Conservation (phyloP, 2,329 filamentous ascomycete genomes). For the Orbilia brochopaga region DNA sequence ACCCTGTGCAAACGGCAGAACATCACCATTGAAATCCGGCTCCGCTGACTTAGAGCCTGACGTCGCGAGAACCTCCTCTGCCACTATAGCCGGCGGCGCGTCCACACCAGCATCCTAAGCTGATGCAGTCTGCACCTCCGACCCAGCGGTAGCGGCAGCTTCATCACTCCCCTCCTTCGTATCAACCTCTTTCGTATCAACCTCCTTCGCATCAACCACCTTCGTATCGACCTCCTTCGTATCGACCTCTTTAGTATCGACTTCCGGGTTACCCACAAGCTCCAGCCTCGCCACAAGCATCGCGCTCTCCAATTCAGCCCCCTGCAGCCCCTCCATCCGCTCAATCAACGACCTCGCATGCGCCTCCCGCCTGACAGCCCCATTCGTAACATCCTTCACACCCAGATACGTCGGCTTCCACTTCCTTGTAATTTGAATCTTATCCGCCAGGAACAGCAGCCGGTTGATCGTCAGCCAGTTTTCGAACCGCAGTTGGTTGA, state of each 20-base stretch:
- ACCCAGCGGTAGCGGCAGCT: too few species aligned
- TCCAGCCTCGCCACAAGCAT: not conserved
- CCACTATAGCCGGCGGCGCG: too few species aligned
- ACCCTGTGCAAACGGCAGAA: too few species aligned
- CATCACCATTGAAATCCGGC: too few species aligned
- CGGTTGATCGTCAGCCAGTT: slow-evolving; percentile 63
- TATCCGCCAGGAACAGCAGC: slow-evolving; percentile 58
- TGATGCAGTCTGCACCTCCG: too few species aligned
- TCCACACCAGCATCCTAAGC: too few species aligned
- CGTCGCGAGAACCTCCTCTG: too few species aligned
- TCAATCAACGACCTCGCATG: slow-evolving; percentile 1
- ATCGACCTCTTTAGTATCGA: too few species aligned
- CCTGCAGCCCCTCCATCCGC: slow-evolving; percentile 15
- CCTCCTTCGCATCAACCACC: not conserved
- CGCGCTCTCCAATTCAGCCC: slow-evolving; percentile 19
- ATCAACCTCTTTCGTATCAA: not conserved
- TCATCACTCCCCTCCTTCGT: too few species aligned
- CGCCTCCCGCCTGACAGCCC: slow-evolving; percentile 11
- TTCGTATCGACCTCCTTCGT: too few species aligned
- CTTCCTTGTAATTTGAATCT: not conserved
- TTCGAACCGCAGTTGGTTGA: slow-evolving; percentile 61
- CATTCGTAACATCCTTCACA: slow-evolving; percentile 8
- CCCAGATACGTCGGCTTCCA: slow-evolving; percentile 11
- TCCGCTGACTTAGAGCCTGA: too few species aligned
- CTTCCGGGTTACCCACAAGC: too few species aligned